Conservation (phyloP, 345 rosid species). For the Populus ilicifolia region DNA sequence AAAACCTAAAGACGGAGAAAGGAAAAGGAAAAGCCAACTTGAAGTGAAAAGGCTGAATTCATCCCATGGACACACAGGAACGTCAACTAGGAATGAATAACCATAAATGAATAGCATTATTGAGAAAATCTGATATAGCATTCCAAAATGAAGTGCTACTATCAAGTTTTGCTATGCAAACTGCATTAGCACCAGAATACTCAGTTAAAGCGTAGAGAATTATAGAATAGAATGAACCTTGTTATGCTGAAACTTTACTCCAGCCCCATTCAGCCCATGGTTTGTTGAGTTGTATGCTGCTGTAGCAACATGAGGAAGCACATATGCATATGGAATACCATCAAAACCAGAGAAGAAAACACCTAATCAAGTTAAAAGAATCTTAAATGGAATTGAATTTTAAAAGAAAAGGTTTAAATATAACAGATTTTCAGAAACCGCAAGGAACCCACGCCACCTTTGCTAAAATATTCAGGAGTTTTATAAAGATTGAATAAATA, state of each 20-base stretch:
- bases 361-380: slow-evolving; percentile 56
- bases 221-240: slow-evolving; percentile 52
- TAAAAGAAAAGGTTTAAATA: neutral
- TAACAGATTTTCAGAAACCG: slow-evolving; percentile 18
- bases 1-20: neutral
- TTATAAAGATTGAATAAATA: neutral
- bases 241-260: slow-evolving; percentile 73
- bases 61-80: neutral
- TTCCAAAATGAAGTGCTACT: slow-evolving; percentile 7
- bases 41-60: neutral
- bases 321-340: slow-evolving; percentile 58
- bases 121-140: neutral
- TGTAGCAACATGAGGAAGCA: slow-evolving; percentile 76
- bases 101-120: neutral
- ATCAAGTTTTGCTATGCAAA: neutral
- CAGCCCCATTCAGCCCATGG: slow-evolving; percentile 71
- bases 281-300: slow-evolving; percentile 56
- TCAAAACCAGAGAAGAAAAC: slow-evolving; percentile 69
- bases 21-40: neutral
- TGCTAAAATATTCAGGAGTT: neutral
- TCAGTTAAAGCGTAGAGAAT: slow-evolving; percentile 15
- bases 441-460: neutral
- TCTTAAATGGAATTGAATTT: slow-evolving; percentile 1
- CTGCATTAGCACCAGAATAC: slow-evolving; percentile 6
- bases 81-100: neutral